Base-by-base conservation (phyloP, 1,284 basidiomycete genomes). In the Rhizoctonia solani region DNA sequence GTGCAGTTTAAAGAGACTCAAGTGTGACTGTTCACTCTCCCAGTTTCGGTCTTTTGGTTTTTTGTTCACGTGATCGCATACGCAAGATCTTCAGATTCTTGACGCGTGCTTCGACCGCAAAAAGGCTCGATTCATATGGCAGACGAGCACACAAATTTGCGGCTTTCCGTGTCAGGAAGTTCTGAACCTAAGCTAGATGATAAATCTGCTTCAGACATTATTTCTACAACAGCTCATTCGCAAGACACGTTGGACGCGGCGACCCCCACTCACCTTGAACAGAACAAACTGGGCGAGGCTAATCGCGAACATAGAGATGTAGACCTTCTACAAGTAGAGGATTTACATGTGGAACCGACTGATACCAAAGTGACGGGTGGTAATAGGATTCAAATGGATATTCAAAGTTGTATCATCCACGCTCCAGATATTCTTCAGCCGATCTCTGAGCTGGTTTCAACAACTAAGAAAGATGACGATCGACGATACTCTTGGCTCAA, bases 381-480 rank as follows among this genome's bases (percentile, higher is more conserved):
- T n/a, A 30, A 32, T 34, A 21, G 4, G 1, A 13, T 21, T 27
- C 41, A 25, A 9, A 13, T 13, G 23, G 34, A 63, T 11, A 14
- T 53, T 21, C 32, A 42, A 27, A 39, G 53, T 16, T 63, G 25
- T 29, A 42, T 63, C 25, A 49, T 53, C 16, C 59, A 63, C 16
- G 59, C 49, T 2, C 59, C 59, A n/a, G 59, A 63, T 42, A 21
- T 63, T 16, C 59, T 63, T 19, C 19, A 50, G 34, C 23, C 14
- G 16, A 30, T 59, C 37, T 29, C 41, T 44, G 29, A 29, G 13
- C 56, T 16, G n/a, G 46, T 37, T n/a, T n/a, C n/a, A n/a, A n/a
- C n/a, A 11, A 14, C 27, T 27, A 34, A 39, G 9, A 25, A 39
- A 29, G 14, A 14, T n/a, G 59, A 50, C 21, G 46, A 25, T 46